phyloP scores from a whole-genome alignment of 164 flowering plant species.

The Dillenia turbinata region DNA sequence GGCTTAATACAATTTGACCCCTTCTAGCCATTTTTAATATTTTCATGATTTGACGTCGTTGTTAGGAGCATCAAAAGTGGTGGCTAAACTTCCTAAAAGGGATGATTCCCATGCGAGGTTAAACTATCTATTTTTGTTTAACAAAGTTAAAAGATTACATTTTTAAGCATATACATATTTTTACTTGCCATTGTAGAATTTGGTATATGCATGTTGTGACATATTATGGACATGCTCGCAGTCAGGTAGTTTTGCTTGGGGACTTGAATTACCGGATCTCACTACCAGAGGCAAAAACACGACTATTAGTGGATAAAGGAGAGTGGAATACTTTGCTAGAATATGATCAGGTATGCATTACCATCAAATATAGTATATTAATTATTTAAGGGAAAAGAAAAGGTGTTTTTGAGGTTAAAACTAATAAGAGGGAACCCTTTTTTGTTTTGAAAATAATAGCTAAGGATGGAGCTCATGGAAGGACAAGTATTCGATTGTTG shows the following conservation, averaged over 20 bases:
- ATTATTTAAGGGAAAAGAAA: no score
- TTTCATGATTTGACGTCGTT: constrained; percentile 2
- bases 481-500: constrained; percentile 56
- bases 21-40: neutral
- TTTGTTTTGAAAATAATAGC: constrained; percentile 21
- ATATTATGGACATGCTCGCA: constrained; percentile 17
- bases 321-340: constrained; percentile 31
- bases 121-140: neutral
- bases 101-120: constrained; percentile 2
- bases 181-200: no score
- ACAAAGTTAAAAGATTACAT: no score
- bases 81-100: constrained; percentile 10
- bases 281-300: constrained; percentile 25
- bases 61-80: neutral
- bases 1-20: neutral
- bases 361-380: no score
- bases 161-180: no score
- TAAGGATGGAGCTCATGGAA: constrained; percentile 48
- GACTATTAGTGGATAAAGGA: constrained; percentile 18
- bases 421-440: no score
- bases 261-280: constrained; percentile 45
- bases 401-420: no score
- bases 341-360: constrained; percentile 34
- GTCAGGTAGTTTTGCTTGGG: constrained; percentile 37
- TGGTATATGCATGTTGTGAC: neutral